phyloP scores from a whole-genome alignment of 768 basidiomycete genomes.

The Tulasnella sp. region DNA sequence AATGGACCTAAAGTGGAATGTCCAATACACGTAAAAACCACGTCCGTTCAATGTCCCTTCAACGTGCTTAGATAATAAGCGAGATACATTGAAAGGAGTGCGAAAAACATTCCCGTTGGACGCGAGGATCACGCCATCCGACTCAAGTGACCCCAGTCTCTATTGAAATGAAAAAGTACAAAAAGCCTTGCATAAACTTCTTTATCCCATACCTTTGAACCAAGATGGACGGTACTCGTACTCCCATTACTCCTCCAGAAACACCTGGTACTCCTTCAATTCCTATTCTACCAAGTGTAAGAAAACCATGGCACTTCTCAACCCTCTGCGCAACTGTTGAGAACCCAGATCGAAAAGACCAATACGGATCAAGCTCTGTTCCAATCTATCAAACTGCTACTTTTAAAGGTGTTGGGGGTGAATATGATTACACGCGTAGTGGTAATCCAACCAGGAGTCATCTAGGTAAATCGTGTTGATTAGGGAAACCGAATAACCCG shows the following conservation, averaged over 20 bases:
- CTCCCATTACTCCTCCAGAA: constrained; percentile 13
- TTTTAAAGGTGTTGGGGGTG: constrained; percentile 83
- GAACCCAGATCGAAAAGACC: constrained; percentile 84
- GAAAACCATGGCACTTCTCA: constrained; percentile 64
- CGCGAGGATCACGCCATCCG: too few species aligned
- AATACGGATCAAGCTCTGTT: constrained; percentile 84
- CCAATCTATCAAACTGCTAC: constrained; percentile 98
- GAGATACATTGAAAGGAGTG: too few species aligned
- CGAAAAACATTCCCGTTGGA: too few species aligned
- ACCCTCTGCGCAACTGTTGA: constrained; percentile 86
- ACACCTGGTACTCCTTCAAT: constrained; percentile 10
- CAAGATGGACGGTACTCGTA: not conserved
- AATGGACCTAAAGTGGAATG: too few species aligned
- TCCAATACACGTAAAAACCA: too few species aligned
- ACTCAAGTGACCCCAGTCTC: too few species aligned
- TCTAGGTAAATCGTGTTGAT: constrained; percentile 48
- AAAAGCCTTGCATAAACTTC: too few species aligned
- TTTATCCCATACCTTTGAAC: not conserved
- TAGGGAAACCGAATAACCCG: too few species aligned
- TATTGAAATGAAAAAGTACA: too few species aligned
- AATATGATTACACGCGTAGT: constrained; percentile 88
- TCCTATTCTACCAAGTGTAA: not conserved
- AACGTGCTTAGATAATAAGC: too few species aligned
- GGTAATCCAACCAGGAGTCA: constrained; percentile 96
- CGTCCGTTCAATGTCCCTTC: too few species aligned